Conservation (phyloP, 805 yeast genomes). For the Lachancea dasiensis region DNA sequence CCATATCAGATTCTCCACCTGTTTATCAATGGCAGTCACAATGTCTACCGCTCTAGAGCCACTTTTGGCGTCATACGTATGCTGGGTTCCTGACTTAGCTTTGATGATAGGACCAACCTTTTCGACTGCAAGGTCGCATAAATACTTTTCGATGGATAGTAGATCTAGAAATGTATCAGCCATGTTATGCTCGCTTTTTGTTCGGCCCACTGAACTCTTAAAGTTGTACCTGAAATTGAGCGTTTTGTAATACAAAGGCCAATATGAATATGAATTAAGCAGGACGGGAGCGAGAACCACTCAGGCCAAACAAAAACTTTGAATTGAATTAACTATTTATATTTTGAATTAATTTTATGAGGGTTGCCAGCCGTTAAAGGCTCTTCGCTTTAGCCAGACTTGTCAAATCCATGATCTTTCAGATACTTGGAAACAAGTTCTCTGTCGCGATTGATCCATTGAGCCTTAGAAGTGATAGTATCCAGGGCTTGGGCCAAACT, state of each 20-base stretch:
- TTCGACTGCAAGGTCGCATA: constrained; percentile 24
- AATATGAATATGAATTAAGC: too few relatives aligned
- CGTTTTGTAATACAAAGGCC: too few relatives aligned
- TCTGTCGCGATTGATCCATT: constrained; percentile 55
- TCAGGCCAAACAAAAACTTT: too few relatives aligned
- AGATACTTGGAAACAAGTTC: constrained; percentile 46
- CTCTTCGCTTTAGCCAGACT: constrained; percentile 1
- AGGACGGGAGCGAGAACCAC: too few relatives aligned
- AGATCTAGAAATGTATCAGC: constrained; percentile 14
- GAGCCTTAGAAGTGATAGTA: constrained; percentile 47
- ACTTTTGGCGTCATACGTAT: constrained; percentile 28
- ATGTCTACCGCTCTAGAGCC: constrained; percentile 45
- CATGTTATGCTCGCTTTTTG: neutral
- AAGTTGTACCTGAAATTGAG: too few relatives aligned
- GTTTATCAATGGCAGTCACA: constrained; percentile 59
- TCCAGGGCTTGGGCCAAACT: constrained; percentile 62
- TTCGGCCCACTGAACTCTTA: too few relatives aligned
- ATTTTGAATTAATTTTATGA: too few relatives aligned
- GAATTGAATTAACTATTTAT: too few relatives aligned
- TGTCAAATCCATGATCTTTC: constrained; percentile 30
- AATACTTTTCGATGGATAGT: constrained; percentile 22
- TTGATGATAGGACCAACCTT: constrained; percentile 44
- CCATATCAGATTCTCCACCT: constrained; percentile 44
- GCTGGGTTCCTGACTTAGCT: constrained; percentile 41
- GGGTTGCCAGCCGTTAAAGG: too few relatives aligned